phyloP scores from a whole-genome alignment of 1,284 basidiomycete species.

The Cutaneotrichosporon sp. region DNA sequence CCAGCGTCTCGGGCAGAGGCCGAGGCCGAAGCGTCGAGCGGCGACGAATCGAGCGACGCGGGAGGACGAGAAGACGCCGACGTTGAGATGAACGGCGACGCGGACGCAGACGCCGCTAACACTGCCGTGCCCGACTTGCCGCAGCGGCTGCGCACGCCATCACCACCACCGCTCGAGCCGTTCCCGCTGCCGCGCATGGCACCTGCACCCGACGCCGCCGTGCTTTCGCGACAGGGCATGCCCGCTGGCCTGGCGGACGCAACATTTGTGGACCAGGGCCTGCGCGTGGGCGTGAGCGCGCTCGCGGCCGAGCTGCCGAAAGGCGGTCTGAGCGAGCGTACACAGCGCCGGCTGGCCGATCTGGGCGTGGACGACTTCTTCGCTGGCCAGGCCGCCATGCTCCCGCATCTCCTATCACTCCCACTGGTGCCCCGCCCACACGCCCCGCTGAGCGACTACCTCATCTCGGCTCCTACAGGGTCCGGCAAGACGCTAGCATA shows the following conservation, averaged over 20 bases:
- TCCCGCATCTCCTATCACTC: conserved; percentile 37
- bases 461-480: conserved; percentile 96
- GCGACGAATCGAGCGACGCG: conserved; percentile 26
- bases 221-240: conserved; percentile 68
- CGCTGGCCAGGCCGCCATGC: conserved; percentile 52
- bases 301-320: conserved; percentile 26
- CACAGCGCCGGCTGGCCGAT: conserved; percentile 60
- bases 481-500: conserved; percentile 97
- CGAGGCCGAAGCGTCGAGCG: too few relatives aligned
- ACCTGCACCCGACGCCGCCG: conserved; percentile 52
- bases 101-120: conserved; percentile 9
- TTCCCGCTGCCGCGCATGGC: conserved; percentile 70
- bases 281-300: conserved; percentile 52
- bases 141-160: conserved; percentile 14
- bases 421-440: conserved; percentile 61
- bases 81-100: conserved; percentile 13
- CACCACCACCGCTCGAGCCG: conserved; percentile 41
- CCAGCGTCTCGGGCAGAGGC: too few relatives aligned
- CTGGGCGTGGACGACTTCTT: conserved; percentile 77
- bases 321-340: conserved; percentile 57
- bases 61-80: conserved; percentile 13
- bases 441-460: conserved; percentile 70
- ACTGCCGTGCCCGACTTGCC: conserved; percentile 18
- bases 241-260: conserved; percentile 69
- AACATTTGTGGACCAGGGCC: conserved; percentile 61